Base-by-base conservation (phyloP, 2,329 filamentous ascomycete species). In the Fusarium bulbicola region DNA sequence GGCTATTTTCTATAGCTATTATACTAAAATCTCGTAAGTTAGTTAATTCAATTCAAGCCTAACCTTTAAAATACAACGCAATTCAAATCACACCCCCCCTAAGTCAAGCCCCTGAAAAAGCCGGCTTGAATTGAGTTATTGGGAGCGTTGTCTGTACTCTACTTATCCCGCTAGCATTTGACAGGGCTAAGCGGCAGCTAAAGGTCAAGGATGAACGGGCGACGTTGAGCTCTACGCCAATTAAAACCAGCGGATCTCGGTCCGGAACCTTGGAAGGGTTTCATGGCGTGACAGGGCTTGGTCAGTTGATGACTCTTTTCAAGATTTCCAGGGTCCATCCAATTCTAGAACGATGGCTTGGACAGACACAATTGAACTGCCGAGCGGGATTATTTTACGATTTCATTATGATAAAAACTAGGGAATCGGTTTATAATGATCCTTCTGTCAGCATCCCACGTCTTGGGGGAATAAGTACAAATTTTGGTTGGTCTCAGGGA, bases 391-490 rank as follows among this genome's bases (percentile, higher is more conserved):
- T 15, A 12, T 21, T 36, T 49, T 1, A n/a, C 7, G 0, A 6
- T 13, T 32, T 13, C 3, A 4, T 49, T 2, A 7, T 32, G 20
- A 5, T 21, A 11, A 6, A 28, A 5, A 10, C 11, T 7, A 6
- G 0, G 24, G 5, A 14, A n/a, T 13, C 7, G 3, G 10, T 24
- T 14, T 9, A 15, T n/a, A 20, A 6, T 4, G 24, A 9, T 28
- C 26, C 9, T 21, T 53, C 20, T 26, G 8, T 26, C 14, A 3
- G 10, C 4, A 13, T 36, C 32, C n/a, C 2, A 20, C 18, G 7
- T 18, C 11, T 6, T 9, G 7, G 21, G 12, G 9, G 46, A 49
- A 49, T 32, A n/a, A 49, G 18, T 32, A 49, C 46, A 50, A 2
- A 9, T 49, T 49, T 49, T 32, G 15, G 7, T 24, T 18, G 15